Percentiles rank a stretch among this genome's conserved stretches.
Evolutionary conservation across 805 yeast species (phyloP).

Genomic region (Candida yuanshanica): DNA sequence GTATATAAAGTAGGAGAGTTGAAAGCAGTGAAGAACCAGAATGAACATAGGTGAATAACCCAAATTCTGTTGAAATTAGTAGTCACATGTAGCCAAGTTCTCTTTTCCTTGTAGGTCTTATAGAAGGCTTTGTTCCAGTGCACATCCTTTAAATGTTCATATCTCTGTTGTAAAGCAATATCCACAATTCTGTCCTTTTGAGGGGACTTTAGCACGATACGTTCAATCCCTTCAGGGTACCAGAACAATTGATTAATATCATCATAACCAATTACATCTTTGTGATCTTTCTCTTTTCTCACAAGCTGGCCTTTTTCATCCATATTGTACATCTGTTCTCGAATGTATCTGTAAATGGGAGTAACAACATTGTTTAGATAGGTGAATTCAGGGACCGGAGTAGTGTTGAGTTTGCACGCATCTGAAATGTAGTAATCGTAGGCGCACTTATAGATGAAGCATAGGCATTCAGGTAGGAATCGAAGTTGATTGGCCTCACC

Average conservation of each 20-base stretch:
- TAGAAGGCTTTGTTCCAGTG: constrained; percentile 63
- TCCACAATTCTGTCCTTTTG: constrained; percentile 44
- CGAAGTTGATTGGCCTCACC: constrained; percentile 86
- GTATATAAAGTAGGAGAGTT: constrained; percentile 71
- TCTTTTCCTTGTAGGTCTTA: constrained; percentile 68
- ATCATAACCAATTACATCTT: constrained; percentile 74
- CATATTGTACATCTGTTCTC: constrained; percentile 46
- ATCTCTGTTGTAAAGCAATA: constrained; percentile 48
- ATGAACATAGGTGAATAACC: constrained; percentile 68
- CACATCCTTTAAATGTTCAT: constrained; percentile 42
- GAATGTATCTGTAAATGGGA: constrained; percentile 59
- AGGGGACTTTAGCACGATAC: constrained; percentile 39
- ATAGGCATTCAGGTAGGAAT: constrained; percentile 83
- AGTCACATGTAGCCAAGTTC: constrained; percentile 73
- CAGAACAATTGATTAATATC: constrained; percentile 86
- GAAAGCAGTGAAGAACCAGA: constrained; percentile 73
- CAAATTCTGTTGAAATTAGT: constrained; percentile 75
- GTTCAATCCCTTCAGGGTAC: constrained; percentile 69
- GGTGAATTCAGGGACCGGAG: constrained; percentile 33
- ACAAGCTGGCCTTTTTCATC: constrained; percentile 41
- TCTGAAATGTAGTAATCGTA: constrained; percentile 52
- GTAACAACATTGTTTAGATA: constrained; percentile 64
- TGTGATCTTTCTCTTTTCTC: constrained; percentile 56
- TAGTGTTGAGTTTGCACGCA: constrained; percentile 15
- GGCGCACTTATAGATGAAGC: constrained; percentile 80